Base-by-base conservation (phyloP, 140 eudicot genomes). In the Erigeron philadelphicus region DNA sequence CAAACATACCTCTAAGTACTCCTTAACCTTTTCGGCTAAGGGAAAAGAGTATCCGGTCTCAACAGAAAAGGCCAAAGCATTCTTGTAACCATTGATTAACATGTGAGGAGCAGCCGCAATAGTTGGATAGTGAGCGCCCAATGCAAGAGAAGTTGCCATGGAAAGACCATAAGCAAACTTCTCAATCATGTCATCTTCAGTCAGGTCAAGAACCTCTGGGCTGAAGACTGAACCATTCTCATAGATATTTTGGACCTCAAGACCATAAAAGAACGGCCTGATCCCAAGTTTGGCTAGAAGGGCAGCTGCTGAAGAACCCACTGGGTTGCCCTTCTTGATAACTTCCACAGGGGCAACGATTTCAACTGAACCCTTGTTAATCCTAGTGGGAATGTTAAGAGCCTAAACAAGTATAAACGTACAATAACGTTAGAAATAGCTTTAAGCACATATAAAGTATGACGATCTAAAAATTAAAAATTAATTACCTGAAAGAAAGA, bases 321-420 rank as follows among this genome's bases (percentile, higher is more conserved):
- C 96, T 71, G 86, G 86, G 56, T 88, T 94, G 59, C 96, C 94
- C 82, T 86, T 86, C 76, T 78, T 85, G 76, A 88, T 86, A 11
- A 88, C 90, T 72, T 88, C 96, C 3, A 86, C 94, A 9, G 94
- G 94, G 46, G 96, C 86, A 73, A 88, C 82, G 19, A 88, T 88
- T 80, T 88, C 96, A 1, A 88, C 96, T 9, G 96, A 86, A 57
- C 96, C 96, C 88, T 86, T 88, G 86, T 88, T 89, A 76, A 89
- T 89, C 86, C 86, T 89, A 76, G 96, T 89, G 18, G 96, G 95
- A 5, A 89, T 89, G 74, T 89, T 89, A 0, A 89, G 85, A 6
- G 86, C 96, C 96, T 88, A 6, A 9, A 43, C 38, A 31, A 31
- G 38, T 16, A 62, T 13, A 72, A 11, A 18, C 3, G 6, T 21